phyloP scores from a whole-genome alignment of 345 rosid genomes.

The Salix viminalis region DNA sequence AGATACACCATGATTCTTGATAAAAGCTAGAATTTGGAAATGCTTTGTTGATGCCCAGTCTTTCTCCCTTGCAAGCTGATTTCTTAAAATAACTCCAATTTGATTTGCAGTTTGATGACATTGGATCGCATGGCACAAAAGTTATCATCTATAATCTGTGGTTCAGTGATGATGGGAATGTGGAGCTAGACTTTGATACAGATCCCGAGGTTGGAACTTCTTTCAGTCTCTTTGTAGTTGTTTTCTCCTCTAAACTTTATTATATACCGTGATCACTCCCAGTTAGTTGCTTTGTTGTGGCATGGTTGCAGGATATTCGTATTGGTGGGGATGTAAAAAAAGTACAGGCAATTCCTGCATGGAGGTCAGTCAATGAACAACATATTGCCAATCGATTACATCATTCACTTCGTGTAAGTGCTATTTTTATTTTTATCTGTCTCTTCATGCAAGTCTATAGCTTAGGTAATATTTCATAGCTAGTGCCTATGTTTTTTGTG shows the following conservation, averaged over 20 bases:
- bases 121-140: constrained; percentile 85
- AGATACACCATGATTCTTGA: too few relatives aligned
- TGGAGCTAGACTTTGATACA: constrained; percentile 76
- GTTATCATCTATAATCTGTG: constrained; percentile 81
- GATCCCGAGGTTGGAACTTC: constrained; percentile 52
- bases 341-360: constrained; percentile 31
- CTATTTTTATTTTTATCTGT: background rate
- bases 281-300: constrained; percentile 11
- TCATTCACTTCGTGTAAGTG: constrained; percentile 80
- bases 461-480: too few relatives aligned
- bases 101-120: constrained; percentile 63
- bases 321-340: constrained; percentile 57
- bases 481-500: too few relatives aligned
- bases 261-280: constrained; percentile 3
- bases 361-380: constrained; percentile 52
- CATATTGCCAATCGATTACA: constrained; percentile 60
- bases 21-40: too few relatives aligned
- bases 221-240: constrained; percentile 9
- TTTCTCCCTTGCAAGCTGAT: background rate
- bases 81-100: background rate
- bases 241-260: too few relatives aligned
- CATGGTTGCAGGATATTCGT: constrained; percentile 62
- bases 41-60: background rate
- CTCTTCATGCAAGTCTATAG: background rate
- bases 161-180: constrained; percentile 53